A percentile compares a stretch with the other conserved stretches of the same genome.
Conservation (phyloP, 2,329 filamentous ascomycete species). For the Pseudogymnoascus sp. region DNA sequence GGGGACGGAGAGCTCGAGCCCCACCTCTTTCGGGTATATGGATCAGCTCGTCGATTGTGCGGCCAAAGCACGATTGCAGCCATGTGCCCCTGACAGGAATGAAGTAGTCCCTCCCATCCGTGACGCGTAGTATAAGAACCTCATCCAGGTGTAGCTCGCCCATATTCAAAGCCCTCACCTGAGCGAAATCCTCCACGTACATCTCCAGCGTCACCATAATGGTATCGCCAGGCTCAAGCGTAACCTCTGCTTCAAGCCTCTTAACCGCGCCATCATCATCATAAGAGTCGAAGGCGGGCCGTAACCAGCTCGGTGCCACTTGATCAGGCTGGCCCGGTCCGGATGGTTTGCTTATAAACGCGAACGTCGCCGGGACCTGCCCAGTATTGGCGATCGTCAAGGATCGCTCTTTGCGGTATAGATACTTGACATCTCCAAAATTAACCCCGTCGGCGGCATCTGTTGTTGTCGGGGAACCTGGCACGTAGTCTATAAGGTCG, state of each 20-base stretch:
- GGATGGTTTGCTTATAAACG: slow-evolving; percentile 67
- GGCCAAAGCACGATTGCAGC: slow-evolving; percentile 75
- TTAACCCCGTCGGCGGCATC: slow-evolving; percentile 52
- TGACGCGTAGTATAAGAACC: slow-evolving; percentile 77
- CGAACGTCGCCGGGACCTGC: slow-evolving; percentile 69
- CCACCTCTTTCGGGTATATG: slow-evolving; percentile 77
- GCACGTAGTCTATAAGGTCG: slow-evolving; percentile 28
- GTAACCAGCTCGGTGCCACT: slow-evolving; percentile 60
- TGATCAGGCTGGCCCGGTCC: slow-evolving; percentile 33
- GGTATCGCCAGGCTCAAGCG: slow-evolving; percentile 78
- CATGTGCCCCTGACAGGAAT: slow-evolving; percentile 72
- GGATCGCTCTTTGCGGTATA: slow-evolving; percentile 55
- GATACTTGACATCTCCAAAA: slow-evolving; percentile 69
- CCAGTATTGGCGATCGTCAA: slow-evolving; percentile 92
- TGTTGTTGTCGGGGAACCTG: not conserved
- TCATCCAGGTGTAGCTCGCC: slow-evolving; percentile 65
- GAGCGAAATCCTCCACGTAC: slow-evolving; percentile 54
- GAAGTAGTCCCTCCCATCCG: slow-evolving; percentile 84
- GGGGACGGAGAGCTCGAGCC: slow-evolving; percentile 46
- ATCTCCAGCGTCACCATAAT: slow-evolving; percentile 62
- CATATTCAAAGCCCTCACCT: slow-evolving; percentile 66
- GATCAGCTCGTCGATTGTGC: slow-evolving; percentile 82
- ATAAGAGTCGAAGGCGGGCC: slow-evolving; percentile 52
- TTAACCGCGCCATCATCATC: slow-evolving; percentile 19
- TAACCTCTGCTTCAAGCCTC: slow-evolving; percentile 39